Conservation (phyloP, 2,329 filamentous ascomycete genomes). For the Coniella lustricola region DNA sequence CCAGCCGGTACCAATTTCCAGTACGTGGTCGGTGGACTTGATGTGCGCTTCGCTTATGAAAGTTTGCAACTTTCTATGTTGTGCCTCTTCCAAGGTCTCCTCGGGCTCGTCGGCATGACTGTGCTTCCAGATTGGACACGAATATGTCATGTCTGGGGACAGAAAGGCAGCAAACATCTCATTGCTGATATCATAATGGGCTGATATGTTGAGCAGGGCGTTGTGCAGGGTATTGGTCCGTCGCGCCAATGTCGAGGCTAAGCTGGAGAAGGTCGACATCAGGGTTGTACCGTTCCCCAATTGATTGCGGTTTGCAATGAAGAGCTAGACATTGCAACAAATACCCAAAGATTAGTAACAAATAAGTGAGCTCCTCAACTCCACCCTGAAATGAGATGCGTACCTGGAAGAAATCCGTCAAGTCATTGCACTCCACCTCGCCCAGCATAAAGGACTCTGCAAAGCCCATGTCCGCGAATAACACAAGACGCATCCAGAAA, state of each 20-base stretch:
- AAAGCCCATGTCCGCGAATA: slow-evolving; percentile 72
- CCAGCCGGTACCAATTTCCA: slow-evolving; percentile 73
- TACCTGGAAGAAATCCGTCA: slow-evolving; percentile 63
- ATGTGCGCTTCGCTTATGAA: slow-evolving; percentile 61
- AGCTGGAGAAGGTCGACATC: slow-evolving; percentile 51
- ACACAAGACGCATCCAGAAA: slow-evolving; percentile 62
- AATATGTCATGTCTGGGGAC: slow-evolving; percentile 71
- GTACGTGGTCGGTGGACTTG: slow-evolving; percentile 57
- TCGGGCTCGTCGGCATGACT: slow-evolving; percentile 32
- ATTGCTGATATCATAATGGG: slow-evolving; percentile 71
- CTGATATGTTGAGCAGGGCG: slow-evolving; percentile 58
- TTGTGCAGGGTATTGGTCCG: slow-evolving; percentile 51
- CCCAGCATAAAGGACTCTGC: slow-evolving; percentile 68
- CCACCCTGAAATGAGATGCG: background rate
- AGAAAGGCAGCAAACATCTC: slow-evolving; percentile 70
- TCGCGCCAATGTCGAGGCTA: slow-evolving; percentile 50
- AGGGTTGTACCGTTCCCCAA: slow-evolving; percentile 58
- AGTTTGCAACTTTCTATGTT: slow-evolving; percentile 58
- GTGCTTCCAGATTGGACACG: slow-evolving; percentile 58
- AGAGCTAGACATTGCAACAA: slow-evolving; percentile 44
- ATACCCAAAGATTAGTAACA: slow-evolving; percentile 5
- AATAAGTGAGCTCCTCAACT: background rate
- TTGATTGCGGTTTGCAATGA: slow-evolving; percentile 60
- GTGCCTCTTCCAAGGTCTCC: slow-evolving; percentile 58
- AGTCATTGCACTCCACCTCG: slow-evolving; percentile 58